Base-by-base conservation (phyloP, 2,329 filamentous ascomycete genomes). In the Exophiala calicioides region DNA sequence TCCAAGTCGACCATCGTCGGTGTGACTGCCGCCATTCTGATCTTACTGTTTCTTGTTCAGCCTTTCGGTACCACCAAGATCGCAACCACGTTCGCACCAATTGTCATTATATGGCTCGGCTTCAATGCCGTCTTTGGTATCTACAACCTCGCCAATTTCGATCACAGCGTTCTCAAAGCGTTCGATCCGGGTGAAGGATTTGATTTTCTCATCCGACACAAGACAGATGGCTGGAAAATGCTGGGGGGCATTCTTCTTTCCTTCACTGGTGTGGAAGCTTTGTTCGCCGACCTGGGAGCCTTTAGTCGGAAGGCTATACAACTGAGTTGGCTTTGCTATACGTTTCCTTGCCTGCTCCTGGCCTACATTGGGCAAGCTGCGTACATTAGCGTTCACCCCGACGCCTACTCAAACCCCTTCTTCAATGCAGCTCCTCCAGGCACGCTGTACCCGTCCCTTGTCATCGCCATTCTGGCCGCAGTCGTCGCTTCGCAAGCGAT, bases 401-500 rank as follows among this genome's bases (percentile, higher is more conserved):
- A 77, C 8, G 81, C 82, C 4, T 86, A 80, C 64, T 72, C 76
- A 0, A 89, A 90, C 57, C 86, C 87, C 0, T 88, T 90, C 61
- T 90, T 86, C 68, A 79, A 85, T 53, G 77, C 80, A 0, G 80
- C 82, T 0, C 85, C 85, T 0, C 79, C 79, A 0, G 83, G 83
- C 3, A 82, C 79, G 59, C 71, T 88, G 15, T 86, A 85, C 58
- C 82, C 83, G 3, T 79, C 77, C 43, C 68, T 90, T 19, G 73
- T 90, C 3, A 68, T 89, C 36, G 84, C 85, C 0, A 75, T 89
- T 7, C 67, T 86, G 3, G 84, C 84, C 3, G 84, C 85, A 18
- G 80, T 90, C 56, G 85, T 90, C 7, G 86, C 86, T 1, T 86
- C 82, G 3, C 86, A 90, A 56, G 86, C 86, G 7, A 84, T 90